A percentile compares a stretch with the other conserved stretches of the same genome.
phyloP scores from a whole-genome alignment of 805 yeast species.

The Wickerhamomyces queroliae region DNA sequence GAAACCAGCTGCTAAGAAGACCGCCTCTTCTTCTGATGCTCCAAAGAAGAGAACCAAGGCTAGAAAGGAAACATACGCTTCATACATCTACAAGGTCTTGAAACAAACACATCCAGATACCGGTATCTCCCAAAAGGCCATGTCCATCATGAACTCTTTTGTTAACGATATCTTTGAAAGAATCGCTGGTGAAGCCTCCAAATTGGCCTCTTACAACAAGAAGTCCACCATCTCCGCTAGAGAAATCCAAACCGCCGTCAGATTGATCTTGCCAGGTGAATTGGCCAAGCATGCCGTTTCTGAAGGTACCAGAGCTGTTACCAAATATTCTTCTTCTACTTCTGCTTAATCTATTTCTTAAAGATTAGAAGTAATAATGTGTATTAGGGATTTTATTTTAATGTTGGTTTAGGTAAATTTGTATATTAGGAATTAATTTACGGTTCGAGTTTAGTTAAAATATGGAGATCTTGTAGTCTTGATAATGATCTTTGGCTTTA shows the following conservation, averaged over 20 bases:
- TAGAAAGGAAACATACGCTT: slow-evolving; percentile 97
- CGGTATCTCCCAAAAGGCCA: slow-evolving; percentile 98
- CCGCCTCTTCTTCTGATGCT: slow-evolving; percentile 73
- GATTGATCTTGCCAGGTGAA: slow-evolving; percentile 98
- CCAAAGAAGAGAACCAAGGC: slow-evolving; percentile 92
- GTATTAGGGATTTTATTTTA: slow-evolving; percentile 1
- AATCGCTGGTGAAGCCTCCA: slow-evolving; percentile 96
- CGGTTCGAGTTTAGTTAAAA: slow-evolving; percentile 14
- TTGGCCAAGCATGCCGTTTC: slow-evolving; percentile 98
- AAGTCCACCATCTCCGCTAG: slow-evolving; percentile 97
- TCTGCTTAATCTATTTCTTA: slow-evolving; percentile 28
- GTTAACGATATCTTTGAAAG: slow-evolving; percentile 98
- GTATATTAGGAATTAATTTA: slow-evolving; percentile 25
- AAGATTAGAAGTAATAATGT: slow-evolving; percentile 1
- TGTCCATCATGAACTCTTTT: slow-evolving; percentile 98
- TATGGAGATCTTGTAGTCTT: too few relatives aligned
- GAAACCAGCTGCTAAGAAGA: slow-evolving; percentile 84
- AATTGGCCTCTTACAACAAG: slow-evolving; percentile 98
- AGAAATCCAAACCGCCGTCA: slow-evolving; percentile 98
- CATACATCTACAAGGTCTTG: slow-evolving; percentile 96
- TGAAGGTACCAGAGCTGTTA: slow-evolving; percentile 98
- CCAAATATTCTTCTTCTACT: slow-evolving; percentile 81
- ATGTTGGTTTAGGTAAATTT: slow-evolving; percentile 14
- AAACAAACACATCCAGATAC: slow-evolving; percentile 99
- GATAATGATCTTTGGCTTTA: too few relatives aligned